Evolutionary conservation across 208 protist genomes (phyloP).

Genomic region (Porcisia hertigi): DNA sequence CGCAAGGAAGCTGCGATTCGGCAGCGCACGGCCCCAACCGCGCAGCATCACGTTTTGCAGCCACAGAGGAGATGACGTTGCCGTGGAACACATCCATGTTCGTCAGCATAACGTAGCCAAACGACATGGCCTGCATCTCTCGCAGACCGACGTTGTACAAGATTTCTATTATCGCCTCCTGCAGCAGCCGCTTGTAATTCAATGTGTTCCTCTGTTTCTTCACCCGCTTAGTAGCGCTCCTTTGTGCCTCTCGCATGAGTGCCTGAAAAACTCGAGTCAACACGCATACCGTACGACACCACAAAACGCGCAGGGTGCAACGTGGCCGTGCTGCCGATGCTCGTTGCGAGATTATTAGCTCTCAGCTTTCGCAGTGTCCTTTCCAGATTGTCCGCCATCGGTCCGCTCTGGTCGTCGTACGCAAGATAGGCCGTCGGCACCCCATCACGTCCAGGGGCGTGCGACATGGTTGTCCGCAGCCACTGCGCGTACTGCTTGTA

Average conservation of each 20-base stretch:
- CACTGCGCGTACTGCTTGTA: not conserved
- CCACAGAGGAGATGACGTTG: conserved; percentile 13
- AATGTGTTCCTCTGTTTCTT: no score
- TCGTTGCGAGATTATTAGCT: not conserved
- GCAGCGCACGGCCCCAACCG: conserved; percentile 22
- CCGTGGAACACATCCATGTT: conserved; percentile 30
- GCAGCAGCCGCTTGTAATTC: not conserved
- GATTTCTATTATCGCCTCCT: conserved; percentile 1
- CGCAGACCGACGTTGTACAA: conserved; percentile 10
- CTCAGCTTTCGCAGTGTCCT: not conserved
- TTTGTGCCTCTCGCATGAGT: not conserved
- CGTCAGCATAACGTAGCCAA: conserved; percentile 31
- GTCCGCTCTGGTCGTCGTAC: conserved; percentile 19
- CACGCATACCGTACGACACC: not conserved
- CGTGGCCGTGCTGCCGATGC: not conserved
- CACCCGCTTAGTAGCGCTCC: not conserved
- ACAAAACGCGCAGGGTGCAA: not conserved
- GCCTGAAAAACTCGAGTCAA: not conserved
- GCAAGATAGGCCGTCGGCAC: conserved; percentile 7
- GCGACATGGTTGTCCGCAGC: not conserved
- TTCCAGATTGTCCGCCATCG: conserved; percentile 11
- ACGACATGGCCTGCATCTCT: conserved; percentile 16
- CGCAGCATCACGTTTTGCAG: conserved; percentile 23
- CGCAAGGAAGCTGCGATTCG: conserved; percentile 6
- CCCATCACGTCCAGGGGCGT: not conserved